Evolutionary conservation across 2,329 filamentous ascomycete species (phyloP), one percentile per base, ranked within the genome.

Genomic region (Ilyonectria robusta): DNA sequence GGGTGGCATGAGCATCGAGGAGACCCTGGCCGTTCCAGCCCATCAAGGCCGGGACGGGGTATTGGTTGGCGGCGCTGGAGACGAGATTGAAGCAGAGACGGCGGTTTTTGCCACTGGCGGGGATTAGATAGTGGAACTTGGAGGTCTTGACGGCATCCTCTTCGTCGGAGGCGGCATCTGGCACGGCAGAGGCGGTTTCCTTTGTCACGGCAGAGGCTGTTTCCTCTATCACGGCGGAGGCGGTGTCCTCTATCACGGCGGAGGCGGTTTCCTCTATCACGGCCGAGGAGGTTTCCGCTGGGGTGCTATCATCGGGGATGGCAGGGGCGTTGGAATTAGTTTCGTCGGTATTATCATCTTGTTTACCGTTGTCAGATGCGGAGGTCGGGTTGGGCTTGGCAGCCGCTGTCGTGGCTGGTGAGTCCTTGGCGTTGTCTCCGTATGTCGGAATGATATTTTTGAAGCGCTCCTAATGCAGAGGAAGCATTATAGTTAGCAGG

Each of bases 61-160:
- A 83, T 31, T 80, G 75, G 66, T 79, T 82, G 29, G 74, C 79
- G 2, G 76, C 76, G 19, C 80, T 77, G 2, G 82, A 84, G 1
- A 79, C 75, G 10, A 84, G 65, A 60, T 81, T 78, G 70, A 79
- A 80, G 71, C 82, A 84, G 47, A 83, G 71, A 19, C 78, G 74
- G 7, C 78, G 66, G 58, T 81, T 83, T n/a, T 78, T 60, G 2
- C 68, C 62, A 66, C 79, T 82, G 46, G 81, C 81, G 11, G 81
- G 80, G 15, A 83, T 73, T 23, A 83, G 63, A 58, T 80, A 82
- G 65, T 83, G 81, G 31, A 83, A 75, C 53, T 71, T 70, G 15
- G 80, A 80, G 5, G 71, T 78, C 59, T 68, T 73, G 21, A 69
- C 17, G 6, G 53, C 15, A 29, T 33, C 29, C 60, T 68, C 72